Evolutionary conservation across 2,329 filamentous ascomycete species (phyloP).

Genomic region (Phaeosphaeria sp.): DNA sequence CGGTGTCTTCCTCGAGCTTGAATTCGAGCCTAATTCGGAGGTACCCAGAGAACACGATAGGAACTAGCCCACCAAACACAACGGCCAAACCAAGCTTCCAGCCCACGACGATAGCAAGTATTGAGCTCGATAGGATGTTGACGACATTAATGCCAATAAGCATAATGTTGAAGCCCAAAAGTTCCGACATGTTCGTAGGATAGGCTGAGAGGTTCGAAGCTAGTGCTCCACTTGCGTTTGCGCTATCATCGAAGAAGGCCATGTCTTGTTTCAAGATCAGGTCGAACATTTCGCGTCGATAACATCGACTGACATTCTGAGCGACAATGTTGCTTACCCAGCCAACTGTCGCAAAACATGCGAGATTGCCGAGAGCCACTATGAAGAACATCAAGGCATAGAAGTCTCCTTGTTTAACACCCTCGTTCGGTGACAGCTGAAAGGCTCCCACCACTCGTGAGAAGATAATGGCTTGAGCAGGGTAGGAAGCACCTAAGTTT

Average conservation of each 20-base stretch:
- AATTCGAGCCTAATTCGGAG: constrained; percentile 90
- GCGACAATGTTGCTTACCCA: constrained; percentile 54
- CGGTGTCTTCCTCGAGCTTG: constrained; percentile 76
- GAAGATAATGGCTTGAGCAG: constrained; percentile 59
- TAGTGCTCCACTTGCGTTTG: constrained; percentile 87
- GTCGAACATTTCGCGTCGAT: constrained; percentile 70
- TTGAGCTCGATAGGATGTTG: constrained; percentile 77
- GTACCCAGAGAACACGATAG: constrained; percentile 66
- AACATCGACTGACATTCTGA: constrained; percentile 44
- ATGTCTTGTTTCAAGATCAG: constrained; percentile 92
- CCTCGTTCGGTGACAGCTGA: constrained; percentile 47
- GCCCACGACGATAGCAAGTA: constrained; percentile 74
- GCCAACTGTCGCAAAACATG: constrained; percentile 56
- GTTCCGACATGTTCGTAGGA: constrained; percentile 85
- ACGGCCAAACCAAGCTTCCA: constrained; percentile 88
- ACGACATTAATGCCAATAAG: constrained; percentile 82
- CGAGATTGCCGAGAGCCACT: constrained; percentile 55
- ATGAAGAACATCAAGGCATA: constrained; percentile 64
- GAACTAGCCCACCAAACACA: constrained; percentile 64
- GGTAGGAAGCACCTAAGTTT: constrained; percentile 51
- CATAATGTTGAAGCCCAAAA: constrained; percentile 86
- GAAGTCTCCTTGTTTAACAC: constrained; percentile 55
- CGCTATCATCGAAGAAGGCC: constrained; percentile 85
- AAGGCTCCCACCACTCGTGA: constrained; percentile 58
- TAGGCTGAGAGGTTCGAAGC: constrained; percentile 70